phyloP scores from a whole-genome alignment of 2,329 filamentous ascomycete species.

The Aspergillus neotritici region DNA sequence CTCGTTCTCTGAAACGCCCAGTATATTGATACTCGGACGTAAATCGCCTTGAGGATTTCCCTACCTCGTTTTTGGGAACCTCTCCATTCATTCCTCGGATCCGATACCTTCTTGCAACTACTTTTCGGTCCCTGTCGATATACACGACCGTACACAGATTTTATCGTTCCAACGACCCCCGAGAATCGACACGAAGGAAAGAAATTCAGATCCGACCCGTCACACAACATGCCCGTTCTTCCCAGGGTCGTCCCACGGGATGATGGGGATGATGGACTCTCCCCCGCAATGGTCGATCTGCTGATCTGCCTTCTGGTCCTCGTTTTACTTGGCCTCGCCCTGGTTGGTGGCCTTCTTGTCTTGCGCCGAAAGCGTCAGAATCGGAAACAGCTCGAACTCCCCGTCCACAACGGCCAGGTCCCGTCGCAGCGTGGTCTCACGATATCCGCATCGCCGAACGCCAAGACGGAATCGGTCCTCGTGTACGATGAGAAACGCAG shows the following conservation, averaged over 20 bases:
- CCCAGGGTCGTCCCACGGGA: slow-evolving; percentile 48
- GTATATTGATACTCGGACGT: too few species aligned
- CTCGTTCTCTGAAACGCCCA: not conserved
- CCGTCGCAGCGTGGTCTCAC: slow-evolving; percentile 52
- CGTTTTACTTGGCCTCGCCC: slow-evolving; percentile 63
- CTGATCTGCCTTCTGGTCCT: slow-evolving; percentile 75
- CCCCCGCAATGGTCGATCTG: slow-evolving; percentile 63
- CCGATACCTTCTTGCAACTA: slow-evolving; percentile 13
- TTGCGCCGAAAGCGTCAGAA: slow-evolving; percentile 63
- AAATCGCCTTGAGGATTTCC: too few species aligned
- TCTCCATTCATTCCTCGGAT: slow-evolving; percentile 6
- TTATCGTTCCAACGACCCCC: not conserved
- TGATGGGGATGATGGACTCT: slow-evolving; percentile 45
- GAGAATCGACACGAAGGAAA: not conserved
- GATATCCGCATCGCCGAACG: slow-evolving; percentile 46
- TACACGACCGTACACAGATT: slow-evolving; percentile 1
- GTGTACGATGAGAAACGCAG: slow-evolving; percentile 75
- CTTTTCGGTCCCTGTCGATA: slow-evolving; percentile 6
- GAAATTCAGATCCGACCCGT: slow-evolving; percentile 2
- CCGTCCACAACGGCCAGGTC: slow-evolving; percentile 60
- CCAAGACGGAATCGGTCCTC: slow-evolving; percentile 64
- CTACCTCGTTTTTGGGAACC: too few species aligned
- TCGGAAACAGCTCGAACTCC: slow-evolving; percentile 49
- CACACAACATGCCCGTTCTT: slow-evolving; percentile 33
- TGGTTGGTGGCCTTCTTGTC: slow-evolving; percentile 64